phyloP scores from a whole-genome alignment of 2,329 filamentous ascomycete genomes.

The Arthroderma sp. region DNA sequence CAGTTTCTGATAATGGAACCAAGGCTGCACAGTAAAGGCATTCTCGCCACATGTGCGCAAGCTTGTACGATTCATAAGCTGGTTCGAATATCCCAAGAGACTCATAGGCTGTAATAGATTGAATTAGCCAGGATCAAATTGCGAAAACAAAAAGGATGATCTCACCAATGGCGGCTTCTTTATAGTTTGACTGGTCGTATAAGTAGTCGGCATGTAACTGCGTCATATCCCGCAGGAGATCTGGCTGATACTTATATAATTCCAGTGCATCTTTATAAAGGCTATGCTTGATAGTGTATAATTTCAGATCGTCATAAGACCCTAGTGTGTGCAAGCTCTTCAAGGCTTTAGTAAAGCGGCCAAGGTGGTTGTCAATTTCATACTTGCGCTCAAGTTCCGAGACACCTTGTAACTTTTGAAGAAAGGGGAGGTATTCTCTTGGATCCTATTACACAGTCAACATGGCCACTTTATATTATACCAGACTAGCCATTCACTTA shows the following conservation, averaged over 20 bases:
- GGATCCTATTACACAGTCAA: conserved; percentile 48
- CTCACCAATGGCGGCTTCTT: conserved; percentile 64
- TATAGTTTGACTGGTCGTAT: conserved; percentile 60
- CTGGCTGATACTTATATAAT: conserved; percentile 69
- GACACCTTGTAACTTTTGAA: conserved; percentile 72
- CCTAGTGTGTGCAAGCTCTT: conserved; percentile 60
- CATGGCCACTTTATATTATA: neutral
- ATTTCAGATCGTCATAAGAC: conserved; percentile 63
- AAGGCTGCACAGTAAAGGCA: conserved; percentile 68
- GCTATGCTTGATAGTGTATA: conserved; percentile 65
- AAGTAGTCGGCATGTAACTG: conserved; percentile 69
- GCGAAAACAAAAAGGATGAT: neutral
- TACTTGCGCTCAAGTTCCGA: conserved; percentile 60
- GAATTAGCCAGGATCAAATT: conserved; percentile 1
- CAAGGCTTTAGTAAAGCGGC: conserved; percentile 64
- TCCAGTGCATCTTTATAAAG: conserved; percentile 68
- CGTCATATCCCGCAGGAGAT: conserved; percentile 56
- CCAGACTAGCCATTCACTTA: conserved; percentile 17
- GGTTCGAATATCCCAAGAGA: conserved; percentile 61
- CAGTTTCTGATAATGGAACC: conserved; percentile 48
- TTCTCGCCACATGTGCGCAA: conserved; percentile 82
- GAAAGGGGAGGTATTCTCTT: conserved; percentile 86
- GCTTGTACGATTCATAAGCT: conserved; percentile 72
- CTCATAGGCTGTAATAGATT: conserved; percentile 54
- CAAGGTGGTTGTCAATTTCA: conserved; percentile 78